Conservation (phyloP, 192 early-diverging fungal species). For the Pilaira anomala region DNA sequence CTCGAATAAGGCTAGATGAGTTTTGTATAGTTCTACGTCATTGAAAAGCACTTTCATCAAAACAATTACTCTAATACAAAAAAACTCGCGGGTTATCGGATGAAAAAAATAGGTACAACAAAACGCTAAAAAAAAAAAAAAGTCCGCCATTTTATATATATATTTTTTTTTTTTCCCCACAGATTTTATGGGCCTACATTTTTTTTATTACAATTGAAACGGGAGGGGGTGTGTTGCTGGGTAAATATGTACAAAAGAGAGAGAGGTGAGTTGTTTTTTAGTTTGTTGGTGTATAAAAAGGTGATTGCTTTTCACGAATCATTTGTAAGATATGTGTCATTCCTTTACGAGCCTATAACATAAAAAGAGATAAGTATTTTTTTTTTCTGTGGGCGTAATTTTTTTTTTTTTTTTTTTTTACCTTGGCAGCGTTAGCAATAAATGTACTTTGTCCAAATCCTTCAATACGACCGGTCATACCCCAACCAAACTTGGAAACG, state of each 20-base stretch:
- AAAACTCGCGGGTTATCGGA: too few relatives aligned
- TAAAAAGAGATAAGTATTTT: neutral
- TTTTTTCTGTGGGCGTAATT: neutral
- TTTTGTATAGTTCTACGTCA: too few relatives aligned
- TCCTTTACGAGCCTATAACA: constrained; percentile 24
- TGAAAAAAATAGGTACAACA: too few relatives aligned
- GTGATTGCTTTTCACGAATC: constrained; percentile 25
- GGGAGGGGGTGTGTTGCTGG: too few relatives aligned
- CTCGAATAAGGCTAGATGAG: too few relatives aligned
- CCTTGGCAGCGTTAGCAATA: constrained; percentile 71
- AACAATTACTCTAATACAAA: too few relatives aligned
- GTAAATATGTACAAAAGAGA: neutral
- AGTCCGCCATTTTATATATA: too few relatives aligned
- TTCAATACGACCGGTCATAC: constrained; percentile 80
- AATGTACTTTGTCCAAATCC: constrained; percentile 84
- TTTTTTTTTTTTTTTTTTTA: constrained; percentile 20
- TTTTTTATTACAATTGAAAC: too few relatives aligned
- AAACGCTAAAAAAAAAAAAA: too few relatives aligned
- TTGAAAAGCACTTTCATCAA: too few relatives aligned
- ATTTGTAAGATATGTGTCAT: constrained; percentile 30
- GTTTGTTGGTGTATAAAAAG: neutral
- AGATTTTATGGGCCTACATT: too few relatives aligned
- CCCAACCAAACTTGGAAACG: constrained; percentile 85
- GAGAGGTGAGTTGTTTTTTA: neutral
- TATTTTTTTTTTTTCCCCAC: too few relatives aligned